Evolutionary conservation across 495 filamentous ascomycete genomes (phyloP).

Genomic region (Penicillium turbatum): DNA sequence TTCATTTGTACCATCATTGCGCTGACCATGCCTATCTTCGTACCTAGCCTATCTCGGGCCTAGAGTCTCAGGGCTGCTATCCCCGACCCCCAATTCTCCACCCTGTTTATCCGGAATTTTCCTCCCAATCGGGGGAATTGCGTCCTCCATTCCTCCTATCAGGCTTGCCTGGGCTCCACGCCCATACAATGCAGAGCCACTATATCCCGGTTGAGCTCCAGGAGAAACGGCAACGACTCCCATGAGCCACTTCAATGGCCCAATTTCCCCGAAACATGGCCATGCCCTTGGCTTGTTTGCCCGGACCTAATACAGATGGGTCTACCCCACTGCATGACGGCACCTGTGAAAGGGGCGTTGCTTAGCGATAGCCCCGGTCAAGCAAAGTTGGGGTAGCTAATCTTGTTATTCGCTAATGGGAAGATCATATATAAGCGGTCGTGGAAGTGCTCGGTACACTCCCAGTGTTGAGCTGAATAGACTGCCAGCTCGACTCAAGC

Average conservation of each 20-base stretch:
- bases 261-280: no score
- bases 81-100: no score
- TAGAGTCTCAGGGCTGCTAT: background rate
- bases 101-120: constrained; percentile 25
- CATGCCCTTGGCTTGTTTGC: constrained; percentile 10
- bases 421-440: background rate
- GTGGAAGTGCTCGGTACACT: no score
- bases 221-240: no score
- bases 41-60: background rate
- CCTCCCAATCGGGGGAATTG: constrained; percentile 35
- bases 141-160: constrained; percentile 36
- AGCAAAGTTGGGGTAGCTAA: no score
- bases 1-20: background rate
- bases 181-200: constrained; percentile 3
- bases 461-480: no score
- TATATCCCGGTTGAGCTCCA: no score
- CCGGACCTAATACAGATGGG: constrained; percentile 13
- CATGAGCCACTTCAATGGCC: background rate
- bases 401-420: no score
- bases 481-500: background rate
- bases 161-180: constrained; percentile 4
- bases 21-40: background rate
- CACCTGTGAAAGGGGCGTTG: background rate
- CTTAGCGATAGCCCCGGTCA: no score
- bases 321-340: constrained; percentile 15